Evolutionary conservation across 192 early-diverging fungal genomes (phyloP).

Genomic region (Backusella macrospora): DNA sequence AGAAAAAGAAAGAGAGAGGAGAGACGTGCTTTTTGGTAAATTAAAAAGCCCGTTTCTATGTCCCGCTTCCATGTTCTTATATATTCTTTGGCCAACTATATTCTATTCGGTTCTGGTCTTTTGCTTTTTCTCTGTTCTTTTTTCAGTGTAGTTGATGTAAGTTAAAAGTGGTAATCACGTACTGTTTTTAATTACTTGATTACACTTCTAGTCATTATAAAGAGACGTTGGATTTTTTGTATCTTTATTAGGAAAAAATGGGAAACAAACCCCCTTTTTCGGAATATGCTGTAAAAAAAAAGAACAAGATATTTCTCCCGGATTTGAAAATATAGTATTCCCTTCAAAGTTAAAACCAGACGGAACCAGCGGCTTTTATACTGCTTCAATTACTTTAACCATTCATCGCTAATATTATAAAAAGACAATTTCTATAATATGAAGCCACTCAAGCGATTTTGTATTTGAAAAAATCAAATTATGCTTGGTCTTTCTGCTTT

Average conservation of each 20-base stretch:
- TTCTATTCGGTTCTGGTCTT: not conserved
- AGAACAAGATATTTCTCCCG: not conserved
- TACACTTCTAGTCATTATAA: no score
- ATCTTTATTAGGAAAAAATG: not conserved
- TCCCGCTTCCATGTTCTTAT: not conserved
- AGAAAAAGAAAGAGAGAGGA: conserved; percentile 6
- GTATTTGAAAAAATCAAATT: no score
- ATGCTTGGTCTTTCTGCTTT: no score
- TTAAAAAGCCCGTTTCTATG: not conserved
- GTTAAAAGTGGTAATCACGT: no score
- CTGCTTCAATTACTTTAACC: not conserved
- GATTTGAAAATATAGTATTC: not conserved
- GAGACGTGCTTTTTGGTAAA: not conserved
- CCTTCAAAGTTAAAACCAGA: not conserved
- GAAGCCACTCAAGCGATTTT: no score
- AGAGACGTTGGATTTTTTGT: not conserved
- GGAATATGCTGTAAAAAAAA: not conserved
- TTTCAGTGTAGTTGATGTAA: not conserved
- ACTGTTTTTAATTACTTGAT: no score
- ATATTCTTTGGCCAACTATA: not conserved
- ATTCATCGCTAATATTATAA: no score
- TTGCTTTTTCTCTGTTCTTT: not conserved
- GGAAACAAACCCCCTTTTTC: not conserved
- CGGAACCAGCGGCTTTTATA: not conserved
- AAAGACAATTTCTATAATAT: no score